Evolutionary conservation across 129 eudicot genomes (phyloP).

Genomic region (Helichrysum umbraculigerum): DNA sequence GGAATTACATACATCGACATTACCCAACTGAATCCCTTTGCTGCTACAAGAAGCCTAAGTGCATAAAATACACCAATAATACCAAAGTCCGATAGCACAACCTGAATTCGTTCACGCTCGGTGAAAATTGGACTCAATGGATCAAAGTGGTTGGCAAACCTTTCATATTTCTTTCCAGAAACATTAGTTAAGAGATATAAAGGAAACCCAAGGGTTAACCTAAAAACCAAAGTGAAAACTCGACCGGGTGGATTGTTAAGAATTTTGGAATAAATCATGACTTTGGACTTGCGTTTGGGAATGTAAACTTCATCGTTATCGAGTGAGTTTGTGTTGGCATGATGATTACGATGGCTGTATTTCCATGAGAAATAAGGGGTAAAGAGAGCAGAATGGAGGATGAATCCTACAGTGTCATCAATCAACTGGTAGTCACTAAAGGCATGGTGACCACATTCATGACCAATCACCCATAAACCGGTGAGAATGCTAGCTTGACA

Average conservation of each 20-base stretch:
- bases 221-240: background rate
- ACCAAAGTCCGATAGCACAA: background rate
- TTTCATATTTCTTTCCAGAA: conserved; percentile 18
- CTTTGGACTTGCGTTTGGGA: background rate
- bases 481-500: conserved; percentile 24
- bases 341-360: conserved; percentile 5
- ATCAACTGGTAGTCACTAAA: background rate
- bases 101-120: background rate
- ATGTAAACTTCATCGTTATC: conserved; percentile 4
- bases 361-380: conserved; percentile 6
- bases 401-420: background rate
- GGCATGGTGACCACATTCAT: conserved; percentile 1
- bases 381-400: background rate
- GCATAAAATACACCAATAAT: background rate
- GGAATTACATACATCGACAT: background rate
- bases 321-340: conserved; percentile 8
- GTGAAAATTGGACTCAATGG: conserved; percentile 12
- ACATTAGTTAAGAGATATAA: conserved; percentile 18
- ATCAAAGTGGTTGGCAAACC: conserved; percentile 25
- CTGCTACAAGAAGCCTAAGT: background rate
- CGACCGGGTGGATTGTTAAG: conserved; percentile 14
- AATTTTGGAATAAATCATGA: background rate
- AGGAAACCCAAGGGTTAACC: conserved; percentile 11
- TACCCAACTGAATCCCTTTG: background rate
- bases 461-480: conserved; percentile 10